phyloP scores from a whole-genome alignment of 192 early-diverging fungal genomes.

The Rhizophagus sp. region DNA sequence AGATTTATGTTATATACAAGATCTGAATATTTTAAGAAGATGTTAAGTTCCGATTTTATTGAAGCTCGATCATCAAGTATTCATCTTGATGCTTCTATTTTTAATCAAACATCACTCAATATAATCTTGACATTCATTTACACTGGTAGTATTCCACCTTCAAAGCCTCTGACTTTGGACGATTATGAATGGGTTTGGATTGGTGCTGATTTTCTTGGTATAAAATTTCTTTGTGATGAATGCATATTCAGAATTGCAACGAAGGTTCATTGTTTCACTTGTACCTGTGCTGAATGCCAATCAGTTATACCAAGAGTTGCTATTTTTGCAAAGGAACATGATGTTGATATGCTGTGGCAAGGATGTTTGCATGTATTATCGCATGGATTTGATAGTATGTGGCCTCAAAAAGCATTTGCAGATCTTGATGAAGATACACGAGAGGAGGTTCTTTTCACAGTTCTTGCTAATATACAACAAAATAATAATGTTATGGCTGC shows the following conservation, averaged over 20 bases:
- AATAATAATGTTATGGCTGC: slow-evolving; percentile 12
- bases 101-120: slow-evolving; percentile 26
- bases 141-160: slow-evolving; percentile 25
- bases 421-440: slow-evolving; percentile 25
- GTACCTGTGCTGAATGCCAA: slow-evolving; percentile 29
- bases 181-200: slow-evolving; percentile 27
- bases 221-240: slow-evolving; percentile 26
- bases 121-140: slow-evolving; percentile 31
- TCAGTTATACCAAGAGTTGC: slow-evolving; percentile 19
- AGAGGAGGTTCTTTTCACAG: slow-evolving; percentile 24
- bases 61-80: slow-evolving; percentile 3
- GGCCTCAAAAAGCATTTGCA: slow-evolving; percentile 29
- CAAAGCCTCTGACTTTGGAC: slow-evolving; percentile 29
- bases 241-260: slow-evolving; percentile 21
- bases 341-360: slow-evolving; percentile 25
- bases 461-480: slow-evolving; percentile 28
- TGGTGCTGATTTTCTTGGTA: slow-evolving; percentile 26
- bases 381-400: slow-evolving; percentile 28
- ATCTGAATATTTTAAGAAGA: slow-evolving; percentile 30
- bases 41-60: slow-evolving; percentile 18
- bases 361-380: slow-evolving; percentile 28
- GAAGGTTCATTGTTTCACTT: slow-evolving; percentile 21
- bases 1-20: slow-evolving; percentile 27
- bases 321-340: slow-evolving; percentile 24
- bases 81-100: slow-evolving; percentile 19